Percentiles rank a stretch among this genome's conserved stretches.
These are phyloP conservation scores for Mimosa bimucronata DNA, from an alignment of 306 rosid genomes.

Conservation along the genomic window DNA sequence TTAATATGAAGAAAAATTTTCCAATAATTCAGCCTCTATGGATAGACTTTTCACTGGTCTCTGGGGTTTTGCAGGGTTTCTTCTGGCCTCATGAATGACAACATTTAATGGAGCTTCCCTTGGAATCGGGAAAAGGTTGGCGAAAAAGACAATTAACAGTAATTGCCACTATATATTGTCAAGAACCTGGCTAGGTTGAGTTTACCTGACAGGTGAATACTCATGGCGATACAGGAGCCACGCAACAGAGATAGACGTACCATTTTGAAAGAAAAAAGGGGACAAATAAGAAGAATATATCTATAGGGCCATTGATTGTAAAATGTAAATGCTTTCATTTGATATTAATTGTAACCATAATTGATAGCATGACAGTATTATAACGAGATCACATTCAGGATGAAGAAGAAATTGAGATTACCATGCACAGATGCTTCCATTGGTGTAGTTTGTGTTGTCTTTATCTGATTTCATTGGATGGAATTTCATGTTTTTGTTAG, in stretches of 20 bases:
- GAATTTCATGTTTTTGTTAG: not conserved
- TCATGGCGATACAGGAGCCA: not conserved
- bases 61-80: conserved; percentile 8
- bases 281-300: not conserved
- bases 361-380: not conserved
- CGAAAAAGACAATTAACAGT: not conserved
- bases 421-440: not conserved
- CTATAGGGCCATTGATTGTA: conserved; percentile 21
- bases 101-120: conserved; percentile 30
- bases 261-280: not conserved
- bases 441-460: not conserved
- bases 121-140: not conserved
- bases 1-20: not conserved
- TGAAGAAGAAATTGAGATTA: not conserved
- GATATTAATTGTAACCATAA: conserved; percentile 7
- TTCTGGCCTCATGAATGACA: not conserved
- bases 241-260: not conserved
- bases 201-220: not conserved
- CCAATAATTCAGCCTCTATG: not conserved
- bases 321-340: conserved; percentile 38
- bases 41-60: not conserved
- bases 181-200: not conserved
- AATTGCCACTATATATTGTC: not conserved
- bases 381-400: not conserved
- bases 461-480: not conserved